phyloP scores from a whole-genome alignment of 2,329 filamentous ascomycete genomes.

The Dactylellina leptospora region DNA sequence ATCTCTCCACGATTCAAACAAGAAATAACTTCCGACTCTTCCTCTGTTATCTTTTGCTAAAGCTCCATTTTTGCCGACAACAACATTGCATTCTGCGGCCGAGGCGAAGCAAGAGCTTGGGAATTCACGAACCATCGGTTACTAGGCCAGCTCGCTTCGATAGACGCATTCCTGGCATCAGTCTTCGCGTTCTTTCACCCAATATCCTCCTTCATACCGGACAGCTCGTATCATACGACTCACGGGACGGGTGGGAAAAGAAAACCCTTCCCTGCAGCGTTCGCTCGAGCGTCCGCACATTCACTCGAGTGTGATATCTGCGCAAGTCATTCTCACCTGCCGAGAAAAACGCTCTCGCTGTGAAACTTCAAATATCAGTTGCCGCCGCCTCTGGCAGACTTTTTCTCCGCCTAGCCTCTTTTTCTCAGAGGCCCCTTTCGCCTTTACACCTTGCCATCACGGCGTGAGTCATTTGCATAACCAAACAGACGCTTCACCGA shows the following conservation, averaged over 20 bases:
- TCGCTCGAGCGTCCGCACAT: slow-evolving; percentile 1
- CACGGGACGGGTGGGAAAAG: slow-evolving; percentile 12
- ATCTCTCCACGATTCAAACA: slow-evolving; percentile 4
- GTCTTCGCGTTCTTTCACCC: slow-evolving; percentile 47
- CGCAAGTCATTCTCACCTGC: neutral
- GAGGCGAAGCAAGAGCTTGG: slow-evolving; percentile 20
- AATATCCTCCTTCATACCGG: slow-evolving; percentile 40
- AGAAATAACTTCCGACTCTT: slow-evolving; percentile 27
- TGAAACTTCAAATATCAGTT: slow-evolving; percentile 38
- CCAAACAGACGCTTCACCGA: neutral
- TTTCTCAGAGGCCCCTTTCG: slow-evolving; percentile 13
- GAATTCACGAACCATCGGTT: slow-evolving; percentile 38
- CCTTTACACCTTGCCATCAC: slow-evolving; percentile 13
- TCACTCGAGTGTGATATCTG: neutral
- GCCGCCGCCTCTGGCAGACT: slow-evolving; percentile 1
- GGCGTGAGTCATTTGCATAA: slow-evolving; percentile 28
- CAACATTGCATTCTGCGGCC: slow-evolving; percentile 24
- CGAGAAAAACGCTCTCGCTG: neutral
- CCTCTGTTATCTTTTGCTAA: slow-evolving; percentile 8
- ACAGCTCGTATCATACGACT: slow-evolving; percentile 32
- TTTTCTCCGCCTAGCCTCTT: neutral
- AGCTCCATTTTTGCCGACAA: slow-evolving; percentile 22
- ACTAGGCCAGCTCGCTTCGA: slow-evolving; percentile 50
- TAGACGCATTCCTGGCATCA: slow-evolving; percentile 43
- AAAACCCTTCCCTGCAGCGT: neutral